These are phyloP conservation scores for Saksenaea vasiformis DNA, from an alignment of 371 early-diverging fungal species.

Conservation along the genomic window DNA sequence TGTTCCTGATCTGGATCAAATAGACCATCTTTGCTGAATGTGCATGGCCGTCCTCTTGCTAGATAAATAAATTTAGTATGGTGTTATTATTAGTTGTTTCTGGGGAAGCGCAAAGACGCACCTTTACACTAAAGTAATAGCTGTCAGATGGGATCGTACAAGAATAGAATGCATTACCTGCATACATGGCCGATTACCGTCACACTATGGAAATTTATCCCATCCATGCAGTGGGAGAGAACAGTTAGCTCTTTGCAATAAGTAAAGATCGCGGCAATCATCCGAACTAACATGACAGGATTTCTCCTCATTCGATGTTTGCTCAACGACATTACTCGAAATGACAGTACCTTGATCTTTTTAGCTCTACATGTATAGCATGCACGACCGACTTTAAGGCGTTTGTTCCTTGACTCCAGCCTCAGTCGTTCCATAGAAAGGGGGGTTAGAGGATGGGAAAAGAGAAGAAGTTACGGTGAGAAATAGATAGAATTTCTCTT, in stretches of 20 bases:
- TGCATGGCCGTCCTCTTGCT: slow-evolving; percentile 31
- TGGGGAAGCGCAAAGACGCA: not conserved
- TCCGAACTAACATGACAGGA: not conserved
- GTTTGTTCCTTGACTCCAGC: slow-evolving; percentile 25
- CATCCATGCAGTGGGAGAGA: not conserved
- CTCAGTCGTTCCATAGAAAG: not conserved
- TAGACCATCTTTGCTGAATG: slow-evolving; percentile 29
- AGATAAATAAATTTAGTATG: slow-evolving; percentile 2
- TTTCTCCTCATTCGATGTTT: not conserved
- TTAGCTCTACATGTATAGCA: slow-evolving; percentile 52
- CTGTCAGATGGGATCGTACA: not conserved
- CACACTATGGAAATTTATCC: slow-evolving; percentile 33
- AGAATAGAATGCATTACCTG: slow-evolving; percentile 35
- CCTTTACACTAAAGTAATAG: slow-evolving; percentile 18
- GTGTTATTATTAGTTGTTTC: not conserved
- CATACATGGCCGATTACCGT: slow-evolving; percentile 57
- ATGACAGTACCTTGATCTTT: slow-evolving; percentile 48
- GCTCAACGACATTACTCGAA: not conserved
- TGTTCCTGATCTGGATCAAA: slow-evolving; percentile 20
- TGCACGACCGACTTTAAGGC: slow-evolving; percentile 47
- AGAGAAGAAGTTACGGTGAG: not conserved
- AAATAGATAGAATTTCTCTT: not conserved
- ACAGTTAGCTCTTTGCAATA: not conserved
- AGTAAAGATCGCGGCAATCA: not conserved
- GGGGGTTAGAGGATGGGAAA: not conserved